These are phyloP conservation scores for Fraxinus xanthoxyloides DNA, from an alignment of 305 asterid species.

Conservation along the genomic window DNA sequence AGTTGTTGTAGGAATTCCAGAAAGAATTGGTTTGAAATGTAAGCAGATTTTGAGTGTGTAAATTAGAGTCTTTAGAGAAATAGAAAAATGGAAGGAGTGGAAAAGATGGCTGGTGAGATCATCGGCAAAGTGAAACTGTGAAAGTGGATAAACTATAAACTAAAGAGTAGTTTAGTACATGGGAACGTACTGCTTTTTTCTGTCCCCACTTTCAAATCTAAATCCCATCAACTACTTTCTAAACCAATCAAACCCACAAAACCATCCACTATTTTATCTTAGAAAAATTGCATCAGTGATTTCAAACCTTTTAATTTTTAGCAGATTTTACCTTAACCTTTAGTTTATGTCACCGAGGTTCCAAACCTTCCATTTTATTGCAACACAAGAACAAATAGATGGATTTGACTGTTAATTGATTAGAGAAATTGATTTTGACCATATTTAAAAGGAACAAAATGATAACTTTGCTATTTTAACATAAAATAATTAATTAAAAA, in stretches of 20 bases:
- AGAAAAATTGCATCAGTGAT: too few relatives aligned
- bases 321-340: too few relatives aligned
- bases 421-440: too few relatives aligned
- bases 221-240: neutral
- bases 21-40: slow-evolving; percentile 4
- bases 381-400: too few relatives aligned
- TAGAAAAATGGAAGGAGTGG: slow-evolving; percentile 8
- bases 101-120: slow-evolving; percentile 23
- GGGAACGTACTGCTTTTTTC: slow-evolving; percentile 12
- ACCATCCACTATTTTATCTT: neutral
- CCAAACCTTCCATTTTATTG: too few relatives aligned
- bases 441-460: too few relatives aligned
- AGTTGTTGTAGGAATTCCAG: slow-evolving; percentile 19
- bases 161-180: slow-evolving; percentile 1
- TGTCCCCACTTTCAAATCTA: slow-evolving; percentile 5
- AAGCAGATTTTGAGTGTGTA: slow-evolving; percentile 4
- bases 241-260: neutral
- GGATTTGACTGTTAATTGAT: too few relatives aligned
- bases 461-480: too few relatives aligned
- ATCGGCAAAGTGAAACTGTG: neutral
- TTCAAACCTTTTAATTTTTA: too few relatives aligned
- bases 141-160: slow-evolving; percentile 14
- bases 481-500: too few relatives aligned
- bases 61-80: neutral
- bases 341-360: too few relatives aligned